A percentile compares a stretch with the other conserved stretches of the same genome.
Evolutionary conservation across 495 filamentous ascomycete species (phyloP).

Genomic region (Aspergillus carlsbadensis): DNA sequence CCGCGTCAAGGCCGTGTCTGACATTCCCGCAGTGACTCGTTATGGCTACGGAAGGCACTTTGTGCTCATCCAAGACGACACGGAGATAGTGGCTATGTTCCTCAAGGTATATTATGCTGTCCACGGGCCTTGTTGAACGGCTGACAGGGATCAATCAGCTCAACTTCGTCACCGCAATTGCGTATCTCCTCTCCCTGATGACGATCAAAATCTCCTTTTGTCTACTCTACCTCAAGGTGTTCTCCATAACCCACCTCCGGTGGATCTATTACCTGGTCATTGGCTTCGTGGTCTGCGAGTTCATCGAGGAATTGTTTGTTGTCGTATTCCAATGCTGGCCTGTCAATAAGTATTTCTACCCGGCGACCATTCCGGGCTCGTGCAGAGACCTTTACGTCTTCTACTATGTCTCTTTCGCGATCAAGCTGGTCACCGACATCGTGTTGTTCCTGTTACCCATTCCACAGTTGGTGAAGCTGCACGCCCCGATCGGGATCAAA

Average conservation of each 20-base stretch:
- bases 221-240: constrained; percentile 23
- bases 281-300: constrained; percentile 10
- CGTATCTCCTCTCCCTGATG: background rate
- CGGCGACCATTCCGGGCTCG: constrained; percentile 14
- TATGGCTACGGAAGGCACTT: constrained; percentile 27
- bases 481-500: too few relatives aligned
- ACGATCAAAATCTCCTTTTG: constrained; percentile 26
- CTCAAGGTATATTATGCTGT: constrained; percentile 16
- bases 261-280: constrained; percentile 8
- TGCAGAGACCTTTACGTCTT: constrained; percentile 18
- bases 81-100: constrained; percentile 14
- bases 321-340: constrained; percentile 26
- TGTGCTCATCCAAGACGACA: constrained; percentile 7
- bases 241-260: constrained; percentile 19
- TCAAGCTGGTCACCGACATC: constrained; percentile 34
- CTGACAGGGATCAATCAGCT: too few relatives aligned
- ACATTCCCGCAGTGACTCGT: constrained; percentile 18
- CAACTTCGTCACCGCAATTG: too few relatives aligned
- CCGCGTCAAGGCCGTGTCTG: background rate
- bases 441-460: constrained; percentile 33
- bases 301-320: constrained; percentile 17
- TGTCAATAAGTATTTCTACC: constrained; percentile 25
- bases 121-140: background rate
- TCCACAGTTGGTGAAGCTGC: constrained; percentile 25
- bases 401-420: constrained; percentile 22